Base-by-base conservation (phyloP, 345 rosid species). In the Pistacia integerrima region DNA sequence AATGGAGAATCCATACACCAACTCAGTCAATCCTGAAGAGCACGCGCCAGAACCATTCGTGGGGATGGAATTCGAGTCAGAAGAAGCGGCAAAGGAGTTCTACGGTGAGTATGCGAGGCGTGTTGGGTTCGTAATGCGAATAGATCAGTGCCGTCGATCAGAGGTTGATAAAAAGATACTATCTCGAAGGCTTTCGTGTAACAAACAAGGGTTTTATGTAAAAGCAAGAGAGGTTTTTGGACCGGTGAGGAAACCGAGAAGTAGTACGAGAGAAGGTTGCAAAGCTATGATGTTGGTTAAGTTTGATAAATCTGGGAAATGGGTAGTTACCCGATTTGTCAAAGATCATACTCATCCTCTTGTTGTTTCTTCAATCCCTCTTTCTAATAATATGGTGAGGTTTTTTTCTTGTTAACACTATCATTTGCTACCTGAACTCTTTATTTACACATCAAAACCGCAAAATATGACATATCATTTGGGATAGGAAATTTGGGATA, bases 231-330 rank as follows among this genome's bases (percentile, higher is more conserved):
- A 58, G 13, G 65, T 35, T 8, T 58, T 57, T 36, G 74, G 64
- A 18, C 64, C 64, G 4, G 28, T 71, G 41, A 38, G 65, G 20
- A 71, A 71, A 58, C 74, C 64, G 30, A 33, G 74, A 58, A 20
- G n/a, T 17, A 58, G 74, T 55, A 11, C 35, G 6, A 20, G 74
- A 20, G 65, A 58, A 58, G 65, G 74, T 71, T 71, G 74, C 52
- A 71, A 38, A 20, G 65, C 74, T 36, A 71, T 71, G 74, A 35
- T 71, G 54, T 20, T 71, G 54, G 74, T 71, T 54, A 71, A 71
- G 38, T 12, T 57, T 36, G 20, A 71, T 22, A 58, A 71, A 38
- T 58, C 74, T 38, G 74, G 74, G 9, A 71, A 58, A 41, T 71
- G 74, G 74, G 38, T 71, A n/a, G 74, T 71, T 2, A 58, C 74